Percentiles rank a stretch among this genome's conserved stretches.
Conservation (phyloP, 1,284 basidiomycete genomes). For the Kwoniella shivajii region DNA sequence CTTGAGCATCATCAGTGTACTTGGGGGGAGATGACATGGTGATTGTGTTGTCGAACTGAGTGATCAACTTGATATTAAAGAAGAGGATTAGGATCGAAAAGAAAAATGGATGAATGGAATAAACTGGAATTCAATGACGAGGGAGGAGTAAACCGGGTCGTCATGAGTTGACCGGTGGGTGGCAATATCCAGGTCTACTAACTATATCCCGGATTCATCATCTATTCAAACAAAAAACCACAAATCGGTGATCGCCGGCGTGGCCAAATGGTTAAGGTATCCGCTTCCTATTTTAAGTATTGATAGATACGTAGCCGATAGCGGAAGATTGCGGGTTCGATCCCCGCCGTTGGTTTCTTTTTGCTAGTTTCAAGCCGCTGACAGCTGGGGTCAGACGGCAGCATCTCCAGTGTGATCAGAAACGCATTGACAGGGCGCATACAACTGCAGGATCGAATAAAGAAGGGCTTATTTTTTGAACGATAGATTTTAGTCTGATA, state of each 20-base stretch:
- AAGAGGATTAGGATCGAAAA: background rate
- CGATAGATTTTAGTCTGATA: too few relatives aligned
- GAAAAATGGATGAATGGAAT: background rate
- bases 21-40: slow-evolving; percentile 19
- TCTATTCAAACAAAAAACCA: background rate
- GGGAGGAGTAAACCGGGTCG: too few relatives aligned
- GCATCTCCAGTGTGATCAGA: too few relatives aligned
- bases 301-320: background rate
- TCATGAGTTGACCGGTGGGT: background rate
- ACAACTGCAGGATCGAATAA: too few relatives aligned
- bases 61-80: background rate
- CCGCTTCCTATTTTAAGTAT: background rate
- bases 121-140: too few relatives aligned
- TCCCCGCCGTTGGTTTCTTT: background rate
- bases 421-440: too few relatives aligned
- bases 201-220: too few relatives aligned
- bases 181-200: too few relatives aligned
- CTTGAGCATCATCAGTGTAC: slow-evolving; percentile 17
- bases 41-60: background rate
- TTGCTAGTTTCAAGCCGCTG: background rate
- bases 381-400: too few relatives aligned
- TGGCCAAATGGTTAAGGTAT: slow-evolving; percentile 4
- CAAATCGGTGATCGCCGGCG: background rate
- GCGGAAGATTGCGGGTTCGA: slow-evolving; percentile 1
- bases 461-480: too few relatives aligned